These are phyloP conservation scores for Eutrema yunnanense DNA, from an alignment of 345 rosid species.

Conservation along the genomic window DNA sequence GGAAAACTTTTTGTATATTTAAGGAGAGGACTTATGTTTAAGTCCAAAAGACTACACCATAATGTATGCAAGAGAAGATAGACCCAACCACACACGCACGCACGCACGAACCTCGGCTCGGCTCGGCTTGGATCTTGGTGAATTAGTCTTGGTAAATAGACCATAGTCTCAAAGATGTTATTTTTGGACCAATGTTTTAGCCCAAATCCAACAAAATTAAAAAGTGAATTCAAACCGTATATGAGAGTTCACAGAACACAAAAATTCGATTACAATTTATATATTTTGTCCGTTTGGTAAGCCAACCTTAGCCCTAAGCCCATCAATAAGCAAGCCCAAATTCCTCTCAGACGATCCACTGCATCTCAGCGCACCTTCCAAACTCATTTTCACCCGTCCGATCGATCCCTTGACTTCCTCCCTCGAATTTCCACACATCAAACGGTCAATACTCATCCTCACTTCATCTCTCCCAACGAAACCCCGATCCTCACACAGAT, in stretches of 20 bases:
- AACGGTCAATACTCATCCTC: slow-evolving; percentile 33
- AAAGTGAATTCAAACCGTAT: background rate
- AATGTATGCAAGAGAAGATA: no score
- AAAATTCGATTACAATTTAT: background rate
- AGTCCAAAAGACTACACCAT: no score
- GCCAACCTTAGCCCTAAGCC: slow-evolving; percentile 29
- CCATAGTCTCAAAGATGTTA: no score
- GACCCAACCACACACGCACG: no score
- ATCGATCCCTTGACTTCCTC: slow-evolving; percentile 30
- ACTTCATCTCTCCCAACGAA: slow-evolving; percentile 39
- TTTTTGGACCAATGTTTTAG: no score
- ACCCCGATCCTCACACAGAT: slow-evolving; percentile 36
- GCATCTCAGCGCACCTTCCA: slow-evolving; percentile 37
- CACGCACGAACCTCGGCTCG: no score
- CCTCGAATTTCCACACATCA: slow-evolving; percentile 44
- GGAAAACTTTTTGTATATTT: no score
- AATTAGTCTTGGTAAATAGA: no score
- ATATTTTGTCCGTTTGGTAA: slow-evolving; percentile 7
- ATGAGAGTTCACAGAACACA: background rate
- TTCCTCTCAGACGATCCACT: slow-evolving; percentile 49
- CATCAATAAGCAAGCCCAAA: slow-evolving; percentile 38
- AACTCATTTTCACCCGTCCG: slow-evolving; percentile 37
- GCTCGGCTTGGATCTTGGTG: no score
- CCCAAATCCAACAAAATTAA: no score
- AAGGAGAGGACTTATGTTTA: no score